Percentiles rank a stretch among this genome's conserved stretches.
phyloP scores from a whole-genome alignment of 2,329 filamentous ascomycete genomes.

The Scedosporium apiospermum region DNA sequence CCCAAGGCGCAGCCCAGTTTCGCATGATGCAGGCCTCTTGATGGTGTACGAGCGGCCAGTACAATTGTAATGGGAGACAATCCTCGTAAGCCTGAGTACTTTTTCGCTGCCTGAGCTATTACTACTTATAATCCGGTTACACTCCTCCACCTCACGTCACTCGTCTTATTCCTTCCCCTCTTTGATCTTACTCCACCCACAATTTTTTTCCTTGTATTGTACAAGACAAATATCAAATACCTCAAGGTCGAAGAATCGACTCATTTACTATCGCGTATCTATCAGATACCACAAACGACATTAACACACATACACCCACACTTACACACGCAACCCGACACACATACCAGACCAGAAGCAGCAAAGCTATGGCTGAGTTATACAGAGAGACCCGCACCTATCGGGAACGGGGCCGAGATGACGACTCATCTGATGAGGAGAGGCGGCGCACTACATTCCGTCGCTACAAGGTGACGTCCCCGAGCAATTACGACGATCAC shows the following conservation, averaged over 20 bases:
- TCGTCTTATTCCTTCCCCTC: background rate
- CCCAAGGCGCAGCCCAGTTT: background rate
- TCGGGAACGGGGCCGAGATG: slow-evolving; percentile 3
- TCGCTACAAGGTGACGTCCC: slow-evolving; percentile 40
- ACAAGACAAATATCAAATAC: background rate
- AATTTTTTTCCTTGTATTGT: background rate
- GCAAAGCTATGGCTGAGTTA: background rate
- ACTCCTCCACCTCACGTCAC: background rate
- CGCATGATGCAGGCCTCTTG: background rate
- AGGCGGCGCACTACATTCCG: slow-evolving; percentile 36
- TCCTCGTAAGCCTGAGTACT: background rate
- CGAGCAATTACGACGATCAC: slow-evolving; percentile 32
- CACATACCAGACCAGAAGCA: background rate
- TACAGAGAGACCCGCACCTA: slow-evolving; percentile 5
- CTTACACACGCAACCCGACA: background rate
- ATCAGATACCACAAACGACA: background rate
- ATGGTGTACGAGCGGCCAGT: background rate
- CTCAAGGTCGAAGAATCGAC: background rate
- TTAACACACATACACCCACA: background rate
- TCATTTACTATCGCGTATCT: background rate
- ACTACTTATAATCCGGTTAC: background rate
- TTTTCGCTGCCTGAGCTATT: background rate
- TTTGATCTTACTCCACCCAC: background rate
- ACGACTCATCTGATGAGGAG: slow-evolving; percentile 31
- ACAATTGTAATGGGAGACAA: background rate